These are phyloP conservation scores for Linnemannia hyalina DNA, from an alignment of 192 early-diverging fungal species.

Conservation along the genomic window DNA sequence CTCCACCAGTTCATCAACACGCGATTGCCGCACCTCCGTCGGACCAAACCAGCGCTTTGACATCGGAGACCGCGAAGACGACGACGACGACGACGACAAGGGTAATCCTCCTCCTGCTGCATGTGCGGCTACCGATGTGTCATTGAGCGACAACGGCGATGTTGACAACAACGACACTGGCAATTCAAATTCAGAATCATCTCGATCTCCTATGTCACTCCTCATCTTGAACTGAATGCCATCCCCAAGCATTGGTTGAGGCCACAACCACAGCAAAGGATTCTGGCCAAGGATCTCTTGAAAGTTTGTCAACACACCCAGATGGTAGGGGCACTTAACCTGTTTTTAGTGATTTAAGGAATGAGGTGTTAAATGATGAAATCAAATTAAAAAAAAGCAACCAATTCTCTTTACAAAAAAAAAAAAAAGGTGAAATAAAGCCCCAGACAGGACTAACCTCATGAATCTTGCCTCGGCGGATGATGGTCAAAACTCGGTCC, in stretches of 20 bases:
- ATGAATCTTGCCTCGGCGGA: constrained; percentile 69
- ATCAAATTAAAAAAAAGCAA: background rate
- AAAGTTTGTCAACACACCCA: constrained; percentile 82
- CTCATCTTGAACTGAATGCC: constrained; percentile 71
- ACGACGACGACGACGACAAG: no score
- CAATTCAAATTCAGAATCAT: background rate
- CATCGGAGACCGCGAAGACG: background rate
- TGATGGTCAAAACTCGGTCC: constrained; percentile 72
- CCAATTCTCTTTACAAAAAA: background rate
- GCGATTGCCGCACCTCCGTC: background rate
- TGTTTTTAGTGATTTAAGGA: constrained; percentile 1
- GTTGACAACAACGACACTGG: background rate
- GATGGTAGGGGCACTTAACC: constrained; percentile 83
- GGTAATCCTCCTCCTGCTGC: no score
- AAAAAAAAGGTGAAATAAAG: background rate
- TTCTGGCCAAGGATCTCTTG: constrained; percentile 79
- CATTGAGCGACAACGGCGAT: background rate
- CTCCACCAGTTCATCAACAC: background rate
- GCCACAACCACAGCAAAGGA: constrained; percentile 83
- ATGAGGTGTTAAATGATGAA: background rate
- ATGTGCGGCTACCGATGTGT: background rate
- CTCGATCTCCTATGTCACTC: constrained; percentile 14
- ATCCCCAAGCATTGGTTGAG: constrained; percentile 67
- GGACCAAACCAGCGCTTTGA: constrained; percentile 1
- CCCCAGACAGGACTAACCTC: constrained; percentile 24